Base-by-base conservation (phyloP, 2,329 filamentous ascomycete genomes). In the Pseudocercospora cruenta region DNA sequence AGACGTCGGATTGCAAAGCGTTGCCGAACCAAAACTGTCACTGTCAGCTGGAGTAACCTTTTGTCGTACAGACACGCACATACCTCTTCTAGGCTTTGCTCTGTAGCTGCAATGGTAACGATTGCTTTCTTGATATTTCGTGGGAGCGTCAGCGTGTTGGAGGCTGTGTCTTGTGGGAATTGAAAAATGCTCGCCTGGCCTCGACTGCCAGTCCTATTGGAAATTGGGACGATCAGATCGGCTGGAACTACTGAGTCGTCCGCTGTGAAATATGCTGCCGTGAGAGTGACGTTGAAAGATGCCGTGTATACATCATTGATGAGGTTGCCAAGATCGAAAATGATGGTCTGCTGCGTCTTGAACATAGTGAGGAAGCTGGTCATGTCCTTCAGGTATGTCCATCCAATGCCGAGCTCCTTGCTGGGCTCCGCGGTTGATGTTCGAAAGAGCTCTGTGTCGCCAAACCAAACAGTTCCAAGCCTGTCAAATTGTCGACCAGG, bases 391-490 rank as follows among this genome's bases (percentile, higher is more conserved):
- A 89, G 81, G 74, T 92, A 93, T 0, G 86, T 88, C 90, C 91
- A 94, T 53, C 85, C 80, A 68, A 95, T 93, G 6, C 91, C 92
- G 24, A 54, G 49, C 22, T 84, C 84, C 4, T 80, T 70, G 0
- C 88, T 92, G 1, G 92, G 91, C 79, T 96, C 91, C 3, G 92
- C 91, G 0, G 92, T 96, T 4, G 91, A 93, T 1, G 91, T 94
- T 24, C 92, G 84, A 83, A 91, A 95, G n/a, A 96, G 84, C 76
- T 96, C 92, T 9, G 86, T 88, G 76, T 94, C 90, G 47, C 87
- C 88, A 43, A 95, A 82, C 72, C 90, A 95, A 84, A 95, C 89
- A 33, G 90, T 78, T 3, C 88, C 92, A 8, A 94, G 83, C 45
- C 92, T 86, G 76, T 96, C 92, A 77, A 86, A 94, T 72, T 96